Percentiles rank a stretch among this genome's conserved stretches.
Conservation (phyloP, 169 alveolate genomes). For the Cryptosporidium sp. region DNA sequence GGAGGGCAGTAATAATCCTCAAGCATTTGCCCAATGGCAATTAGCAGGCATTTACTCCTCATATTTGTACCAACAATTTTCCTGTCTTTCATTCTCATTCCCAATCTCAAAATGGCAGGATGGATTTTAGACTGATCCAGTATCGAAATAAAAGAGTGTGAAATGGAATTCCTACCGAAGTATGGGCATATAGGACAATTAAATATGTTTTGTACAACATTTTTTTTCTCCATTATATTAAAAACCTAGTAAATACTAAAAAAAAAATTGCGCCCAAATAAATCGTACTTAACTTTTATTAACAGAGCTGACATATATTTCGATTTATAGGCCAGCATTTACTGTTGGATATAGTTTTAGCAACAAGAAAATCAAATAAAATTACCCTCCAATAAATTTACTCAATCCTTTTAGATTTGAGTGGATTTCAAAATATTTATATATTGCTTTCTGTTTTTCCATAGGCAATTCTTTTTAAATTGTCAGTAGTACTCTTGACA, state of each 20-base stretch:
- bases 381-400: background rate
- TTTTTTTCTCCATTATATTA: constrained; percentile 27
- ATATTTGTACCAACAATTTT: constrained; percentile 77
- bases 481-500: background rate
- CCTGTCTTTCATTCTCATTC: constrained; percentile 79
- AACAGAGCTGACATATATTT: background rate
- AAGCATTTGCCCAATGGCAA: constrained; percentile 79
- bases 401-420: constrained; percentile 11
- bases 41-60: constrained; percentile 79
- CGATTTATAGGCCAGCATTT: background rate
- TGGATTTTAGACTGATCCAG: constrained; percentile 79
- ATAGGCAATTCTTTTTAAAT: background rate
- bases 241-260: background rate
- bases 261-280: background rate
- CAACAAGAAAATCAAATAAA: background rate
- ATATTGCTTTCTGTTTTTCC: background rate
- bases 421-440: background rate
- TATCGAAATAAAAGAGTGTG: constrained; percentile 22
- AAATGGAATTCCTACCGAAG: background rate
- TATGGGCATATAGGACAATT: constrained; percentile 43
- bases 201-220: constrained; percentile 35
- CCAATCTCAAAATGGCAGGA: constrained; percentile 81
- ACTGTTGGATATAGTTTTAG: background rate
- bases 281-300: background rate
- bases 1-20: constrained; percentile 82